Base-by-base conservation (phyloP, 768 basidiomycete genomes). In the Dioszegia aurantiaca region DNA sequence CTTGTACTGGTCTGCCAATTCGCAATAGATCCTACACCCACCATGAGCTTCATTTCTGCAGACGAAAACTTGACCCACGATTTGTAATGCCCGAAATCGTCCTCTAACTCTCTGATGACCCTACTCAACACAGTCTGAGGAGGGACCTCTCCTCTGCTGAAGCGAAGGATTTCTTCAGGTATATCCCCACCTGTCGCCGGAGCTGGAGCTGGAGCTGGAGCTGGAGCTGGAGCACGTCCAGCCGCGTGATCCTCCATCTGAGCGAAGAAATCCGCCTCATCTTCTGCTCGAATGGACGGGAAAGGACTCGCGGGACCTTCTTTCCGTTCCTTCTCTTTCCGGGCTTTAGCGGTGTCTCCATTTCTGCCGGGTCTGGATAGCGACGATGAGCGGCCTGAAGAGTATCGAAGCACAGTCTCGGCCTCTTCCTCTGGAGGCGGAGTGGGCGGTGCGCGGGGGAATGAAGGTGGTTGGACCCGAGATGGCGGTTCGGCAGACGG, bases 71-170 rank as follows among this genome's bases (percentile, higher is more conserved):
- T 19, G 23, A 79, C 85, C 27, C 64, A 97, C 95, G 87, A 85
- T 78, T 90, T 95, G 76, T 93, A 94, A 77, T 91, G 90, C 33
- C 84, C 84, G 70, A 97, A 98, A 72, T 99, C 94, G 60, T 91
- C 91, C 73, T 98, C 94, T 8, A 99, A 80, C 76, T 94, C 90
- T 59, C 87, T 75, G 28, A 97, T 79, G 11, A 95, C 90, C 3
- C 88, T 81, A 27, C 85, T 82, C 3, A 95, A 82, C 12, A 94
- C 84, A 0, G 91, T 92, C 76, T 97, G 93, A 23, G 90, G 88
- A 1, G 90, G 92, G 6, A 89, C 65, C 16, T 73, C 67, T 5
- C 82, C 82, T 14, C 72, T 85, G 44, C 41, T 33, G 21, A 31
- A 43, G 28, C 26, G 19, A n/a, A 39, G 19, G 16, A 48, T n/a